A percentile compares a stretch with the other conserved stretches of the same genome.
Conservation (phyloP, 2,329 filamentous ascomycete species). For the Pyrenochaeta sp. region DNA sequence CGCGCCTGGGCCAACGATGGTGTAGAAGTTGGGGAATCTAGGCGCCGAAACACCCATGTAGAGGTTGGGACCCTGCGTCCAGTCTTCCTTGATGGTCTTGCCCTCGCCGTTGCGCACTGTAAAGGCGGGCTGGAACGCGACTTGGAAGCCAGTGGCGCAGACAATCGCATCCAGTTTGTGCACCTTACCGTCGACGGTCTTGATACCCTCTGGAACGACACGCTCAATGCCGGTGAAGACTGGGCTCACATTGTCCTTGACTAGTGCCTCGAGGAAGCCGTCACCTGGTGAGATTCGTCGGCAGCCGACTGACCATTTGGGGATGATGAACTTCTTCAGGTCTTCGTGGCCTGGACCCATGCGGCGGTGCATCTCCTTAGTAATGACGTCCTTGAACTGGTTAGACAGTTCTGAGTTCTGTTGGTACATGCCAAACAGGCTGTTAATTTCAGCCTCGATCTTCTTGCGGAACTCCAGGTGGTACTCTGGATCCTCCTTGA, state of each 20-base stretch:
- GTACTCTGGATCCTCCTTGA: constrained; percentile 65
- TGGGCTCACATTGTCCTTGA: constrained; percentile 39
- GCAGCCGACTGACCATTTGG: constrained; percentile 57
- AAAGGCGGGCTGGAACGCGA: constrained; percentile 55
- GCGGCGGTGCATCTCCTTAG: constrained; percentile 53
- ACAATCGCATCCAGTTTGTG: constrained; percentile 45
- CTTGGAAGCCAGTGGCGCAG: constrained; percentile 46
- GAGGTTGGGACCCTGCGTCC: constrained; percentile 50
- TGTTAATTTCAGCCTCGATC: constrained; percentile 61
- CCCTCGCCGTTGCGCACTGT: constrained; percentile 50
- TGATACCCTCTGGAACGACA: constrained; percentile 49
- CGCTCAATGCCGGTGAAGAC: constrained; percentile 39
- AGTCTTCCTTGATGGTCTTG: constrained; percentile 50
- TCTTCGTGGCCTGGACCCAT: constrained; percentile 52
- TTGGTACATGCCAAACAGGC: constrained; percentile 62
- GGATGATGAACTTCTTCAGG: constrained; percentile 57
- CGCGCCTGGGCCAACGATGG: constrained; percentile 53
- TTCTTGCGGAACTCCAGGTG: constrained; percentile 60
- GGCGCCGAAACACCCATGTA: constrained; percentile 55
- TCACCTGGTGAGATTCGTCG: constrained; percentile 44
- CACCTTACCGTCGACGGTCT: constrained; percentile 37
- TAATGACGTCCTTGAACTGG: constrained; percentile 52
- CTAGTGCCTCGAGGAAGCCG: constrained; percentile 43
- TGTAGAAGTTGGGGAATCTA: constrained; percentile 57
- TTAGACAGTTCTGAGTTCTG: constrained; percentile 57